Base-by-base conservation (phyloP, 2,329 filamentous ascomycete genomes). In the Graphilbum ipis-grandicollis region DNA sequence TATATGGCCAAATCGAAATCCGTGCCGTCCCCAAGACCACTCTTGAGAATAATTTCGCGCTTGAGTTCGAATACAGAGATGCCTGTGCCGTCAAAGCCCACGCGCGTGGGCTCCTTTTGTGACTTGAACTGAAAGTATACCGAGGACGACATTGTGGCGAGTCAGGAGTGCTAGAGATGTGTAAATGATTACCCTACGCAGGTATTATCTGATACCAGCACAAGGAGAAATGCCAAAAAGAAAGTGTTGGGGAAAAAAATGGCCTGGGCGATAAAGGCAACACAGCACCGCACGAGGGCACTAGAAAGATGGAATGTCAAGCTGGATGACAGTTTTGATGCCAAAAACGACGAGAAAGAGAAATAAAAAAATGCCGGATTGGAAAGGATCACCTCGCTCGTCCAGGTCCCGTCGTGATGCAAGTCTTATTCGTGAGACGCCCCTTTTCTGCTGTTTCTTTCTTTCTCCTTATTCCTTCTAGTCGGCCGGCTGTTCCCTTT, bases 71-170 rank as follows among this genome's bases (percentile, higher is more conserved):
- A 98, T 45, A 96, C 90, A 43, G 88, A 93, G 54, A 96, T 93
- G 58, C 84, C 84, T 50, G 88, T 94, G 54, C 90, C 90, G 60
- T 98, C 88, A 58, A 98, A 96, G 53, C 86, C 82, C 51, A 98
- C 85, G 53, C 86, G 76, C 40, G 84, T 84, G 42, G 85, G 83
- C 55, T 96, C 90, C 64, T 85, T 94, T 56, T 92, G 85, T 49
- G 88, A 96, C 64, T 94, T 96, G 77, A 98, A 98, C 64, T 93
- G 93, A 81, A 94, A 98, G 63, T 94, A 96, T 54, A 98, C 90
- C 47, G 86, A 96, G 39, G 90, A 93, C 55, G 84, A 75, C 86
- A 94, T 94, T 52, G 52, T 74, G 63, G 9, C 12, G 31, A 22
- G 25, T 30, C 17, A n/a, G 12, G 12, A 13, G 25, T 33, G 17